These are phyloP conservation scores for Aspergillus leporis DNA, from an alignment of 495 filamentous ascomycete genomes.

Conservation along the genomic window DNA sequence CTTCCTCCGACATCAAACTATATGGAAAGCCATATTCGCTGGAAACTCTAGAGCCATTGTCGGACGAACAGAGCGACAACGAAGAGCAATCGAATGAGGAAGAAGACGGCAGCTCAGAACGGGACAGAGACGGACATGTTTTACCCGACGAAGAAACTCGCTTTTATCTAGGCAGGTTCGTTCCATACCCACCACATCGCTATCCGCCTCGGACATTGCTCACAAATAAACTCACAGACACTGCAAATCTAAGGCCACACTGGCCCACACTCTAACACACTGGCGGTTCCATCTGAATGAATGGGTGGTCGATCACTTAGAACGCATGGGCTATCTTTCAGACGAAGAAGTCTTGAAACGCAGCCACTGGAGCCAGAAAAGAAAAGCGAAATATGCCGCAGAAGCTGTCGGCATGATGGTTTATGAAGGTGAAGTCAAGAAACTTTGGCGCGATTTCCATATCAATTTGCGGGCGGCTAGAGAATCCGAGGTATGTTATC, in stretches of 20 bases:
- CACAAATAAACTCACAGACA: conserved; percentile 33
- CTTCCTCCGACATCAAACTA: conserved; percentile 62
- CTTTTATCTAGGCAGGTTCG: conserved; percentile 49
- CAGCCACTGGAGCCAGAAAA: conserved; percentile 52
- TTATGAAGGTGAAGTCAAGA: conserved; percentile 51
- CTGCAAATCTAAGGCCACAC: conserved; percentile 68
- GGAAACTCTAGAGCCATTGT: conserved; percentile 65
- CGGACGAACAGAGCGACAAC: conserved; percentile 47
- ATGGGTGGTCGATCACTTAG: conserved; percentile 64
- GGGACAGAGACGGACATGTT: conserved; percentile 36
- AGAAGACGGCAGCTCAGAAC: conserved; percentile 36
- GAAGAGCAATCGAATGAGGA: conserved; percentile 32
- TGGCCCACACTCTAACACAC: conserved; percentile 69
- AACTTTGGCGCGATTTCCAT: conserved; percentile 61
- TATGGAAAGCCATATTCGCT: conserved; percentile 69
- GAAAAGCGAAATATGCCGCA: conserved; percentile 54
- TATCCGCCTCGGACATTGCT: neutral
- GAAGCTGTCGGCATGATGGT: conserved; percentile 60
- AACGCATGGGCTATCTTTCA: conserved; percentile 51
- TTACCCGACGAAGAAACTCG: conserved; percentile 33
- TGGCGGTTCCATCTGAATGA: conserved; percentile 76
- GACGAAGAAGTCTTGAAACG: conserved; percentile 56
- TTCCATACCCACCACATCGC: neutral
- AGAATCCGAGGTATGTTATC: conserved; percentile 40
- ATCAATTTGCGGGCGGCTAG: conserved; percentile 55